Evolutionary conservation across 2,329 filamentous ascomycete species (phyloP).

Genomic region (Clarireedia monteithiana): DNA sequence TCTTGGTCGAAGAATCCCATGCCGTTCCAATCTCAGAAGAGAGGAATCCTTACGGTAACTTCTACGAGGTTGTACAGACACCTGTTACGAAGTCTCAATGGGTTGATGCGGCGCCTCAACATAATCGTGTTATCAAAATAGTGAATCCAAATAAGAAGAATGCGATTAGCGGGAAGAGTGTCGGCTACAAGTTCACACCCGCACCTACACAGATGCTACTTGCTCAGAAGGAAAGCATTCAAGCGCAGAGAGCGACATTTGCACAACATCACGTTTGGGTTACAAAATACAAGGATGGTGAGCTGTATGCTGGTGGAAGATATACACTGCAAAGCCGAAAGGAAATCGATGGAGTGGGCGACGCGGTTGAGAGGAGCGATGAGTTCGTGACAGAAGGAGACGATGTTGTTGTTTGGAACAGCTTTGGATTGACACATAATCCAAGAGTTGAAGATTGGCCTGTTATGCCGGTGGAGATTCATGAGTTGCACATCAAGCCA

Average conservation of each 20-base stretch:
- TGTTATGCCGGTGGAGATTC: constrained; percentile 70
- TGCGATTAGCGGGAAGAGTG: constrained; percentile 73
- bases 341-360: constrained; percentile 36
- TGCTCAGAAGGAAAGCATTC: constrained; percentile 72
- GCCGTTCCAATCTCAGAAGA: constrained; percentile 33
- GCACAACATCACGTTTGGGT: constrained; percentile 82
- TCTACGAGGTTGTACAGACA: constrained; percentile 39
- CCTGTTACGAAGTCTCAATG: constrained; percentile 34
- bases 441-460: constrained; percentile 85
- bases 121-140: constrained; percentile 75
- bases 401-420: constrained; percentile 86
- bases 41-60: constrained; percentile 46
- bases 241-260: constrained; percentile 86
- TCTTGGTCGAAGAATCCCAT: constrained; percentile 47
- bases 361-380: constrained; percentile 74
- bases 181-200: constrained; percentile 81
- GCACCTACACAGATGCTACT: constrained; percentile 72
- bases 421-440: constrained; percentile 84
- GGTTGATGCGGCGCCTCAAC: constrained; percentile 37
- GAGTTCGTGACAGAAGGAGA: constrained; percentile 67
- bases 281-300: constrained; percentile 63
- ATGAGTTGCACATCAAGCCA: constrained; percentile 55
- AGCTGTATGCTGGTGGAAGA: constrained; percentile 28
- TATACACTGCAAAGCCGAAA: constrained; percentile 28
- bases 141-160: constrained; percentile 73